These are phyloP conservation scores for Globisporangium recalcitrans DNA, from an alignment of 352 stramenopile genomes.

Conservation along the genomic window DNA sequence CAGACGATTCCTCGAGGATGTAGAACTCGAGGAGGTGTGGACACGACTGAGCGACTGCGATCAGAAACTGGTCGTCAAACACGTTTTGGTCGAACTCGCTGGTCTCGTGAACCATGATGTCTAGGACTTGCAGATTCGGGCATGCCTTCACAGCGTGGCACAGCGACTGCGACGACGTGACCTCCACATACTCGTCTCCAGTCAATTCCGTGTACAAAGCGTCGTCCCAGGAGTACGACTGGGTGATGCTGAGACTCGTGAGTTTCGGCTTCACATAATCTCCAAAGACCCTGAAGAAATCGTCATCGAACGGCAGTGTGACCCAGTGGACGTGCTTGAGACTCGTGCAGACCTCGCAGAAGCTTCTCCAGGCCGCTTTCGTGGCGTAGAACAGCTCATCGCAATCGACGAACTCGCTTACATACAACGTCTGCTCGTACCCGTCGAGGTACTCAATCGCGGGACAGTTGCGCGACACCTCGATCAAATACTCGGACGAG, in stretches of 20 bases:
- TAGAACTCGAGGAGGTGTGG: neutral
- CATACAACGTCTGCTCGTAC: neutral
- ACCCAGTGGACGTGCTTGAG: neutral
- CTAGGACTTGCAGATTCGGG: neutral
- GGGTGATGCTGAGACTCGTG: neutral
- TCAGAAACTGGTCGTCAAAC: slow-evolving; percentile 30
- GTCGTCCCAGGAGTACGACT: neutral
- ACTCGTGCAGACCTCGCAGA: neutral
- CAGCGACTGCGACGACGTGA: neutral
- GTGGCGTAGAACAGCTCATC: neutral
- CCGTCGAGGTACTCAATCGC: slow-evolving; percentile 1
- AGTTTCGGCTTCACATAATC: slow-evolving; percentile 6
- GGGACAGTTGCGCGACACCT: neutral
- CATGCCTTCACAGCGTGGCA: neutral
- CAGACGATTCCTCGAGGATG: neutral
- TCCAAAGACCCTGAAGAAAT: slow-evolving; percentile 4
- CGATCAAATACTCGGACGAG: slow-evolving; percentile 1
- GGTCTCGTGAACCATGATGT: neutral
- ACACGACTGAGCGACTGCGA: slow-evolving; percentile 16
- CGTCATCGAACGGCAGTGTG: neutral
- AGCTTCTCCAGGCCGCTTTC: neutral
- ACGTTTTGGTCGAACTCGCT: slow-evolving; percentile 22
- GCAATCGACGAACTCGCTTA: neutral
- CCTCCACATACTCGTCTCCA: neutral
- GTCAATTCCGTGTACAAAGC: neutral